These are phyloP conservation scores for Heteromeles arbutifolia DNA, from an alignment of 306 rosid species.

Conservation along the genomic window DNA sequence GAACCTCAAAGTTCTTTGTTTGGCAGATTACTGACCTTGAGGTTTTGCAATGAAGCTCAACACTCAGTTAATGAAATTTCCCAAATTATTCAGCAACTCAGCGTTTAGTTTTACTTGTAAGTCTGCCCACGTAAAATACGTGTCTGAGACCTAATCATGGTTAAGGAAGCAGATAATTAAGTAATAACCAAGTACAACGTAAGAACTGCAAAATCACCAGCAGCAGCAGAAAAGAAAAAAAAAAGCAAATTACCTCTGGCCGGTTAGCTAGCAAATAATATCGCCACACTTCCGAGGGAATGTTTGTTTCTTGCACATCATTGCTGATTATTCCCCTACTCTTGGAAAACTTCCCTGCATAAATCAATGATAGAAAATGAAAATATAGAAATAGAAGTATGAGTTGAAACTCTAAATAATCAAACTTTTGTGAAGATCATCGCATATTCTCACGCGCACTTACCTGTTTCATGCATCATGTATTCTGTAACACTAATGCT, in stretches of 20 bases:
- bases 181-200: neutral
- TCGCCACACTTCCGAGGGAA: constrained; percentile 76
- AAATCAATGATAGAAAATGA: neutral
- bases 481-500: constrained; percentile 71
- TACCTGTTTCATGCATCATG: constrained; percentile 72
- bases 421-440: neutral
- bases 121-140: constrained; percentile 62
- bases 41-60: constrained; percentile 76
- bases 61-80: constrained; percentile 65
- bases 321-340: constrained; percentile 67
- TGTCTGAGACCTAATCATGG: constrained; percentile 51
- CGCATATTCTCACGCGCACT: neutral
- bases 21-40: constrained; percentile 34
- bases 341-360: constrained; percentile 69
- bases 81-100: constrained; percentile 65
- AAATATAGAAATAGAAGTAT: neutral
- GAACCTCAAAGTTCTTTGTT: neutral
- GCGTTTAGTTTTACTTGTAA: constrained; percentile 65
- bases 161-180: neutral
- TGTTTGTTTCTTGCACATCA: constrained; percentile 57
- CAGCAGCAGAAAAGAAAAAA: constrained; percentile 13
- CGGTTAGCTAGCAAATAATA: constrained; percentile 71
- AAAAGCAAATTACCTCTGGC: constrained; percentile 50
- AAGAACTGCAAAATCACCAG: neutral
- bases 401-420: neutral